Percentiles rank a stretch among this genome's conserved stretches.
These are phyloP conservation scores for Aspergillus chevalieri DNA, from an alignment of 2,329 filamentous ascomycete species.

Conservation along the genomic window DNA sequence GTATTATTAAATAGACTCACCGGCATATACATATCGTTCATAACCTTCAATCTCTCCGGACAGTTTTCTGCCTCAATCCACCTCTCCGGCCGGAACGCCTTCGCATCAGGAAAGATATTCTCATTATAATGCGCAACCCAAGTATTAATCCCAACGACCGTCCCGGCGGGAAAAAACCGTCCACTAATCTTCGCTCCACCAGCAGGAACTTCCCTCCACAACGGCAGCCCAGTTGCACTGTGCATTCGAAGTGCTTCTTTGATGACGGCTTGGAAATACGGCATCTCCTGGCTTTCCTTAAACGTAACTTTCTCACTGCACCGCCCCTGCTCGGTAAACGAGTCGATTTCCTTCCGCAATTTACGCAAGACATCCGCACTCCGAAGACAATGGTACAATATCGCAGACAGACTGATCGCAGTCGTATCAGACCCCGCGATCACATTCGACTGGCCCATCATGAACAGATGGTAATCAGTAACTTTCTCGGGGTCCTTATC, in stretches of 20 bases:
- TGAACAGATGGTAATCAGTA: slow-evolving; percentile 34
- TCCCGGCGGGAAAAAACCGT: slow-evolving; percentile 38
- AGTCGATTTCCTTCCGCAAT: slow-evolving; percentile 29
- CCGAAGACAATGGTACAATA: slow-evolving; percentile 43
- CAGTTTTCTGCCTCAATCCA: slow-evolving; percentile 36
- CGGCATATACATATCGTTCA: slow-evolving; percentile 37
- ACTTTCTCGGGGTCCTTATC: slow-evolving; percentile 39
- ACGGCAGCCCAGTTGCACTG: slow-evolving; percentile 43
- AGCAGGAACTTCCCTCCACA: slow-evolving; percentile 46
- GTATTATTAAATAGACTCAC: slow-evolving; percentile 17
- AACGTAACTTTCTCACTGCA: slow-evolving; percentile 28
- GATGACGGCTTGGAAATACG: slow-evolving; percentile 50
- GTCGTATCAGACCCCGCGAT: slow-evolving; percentile 43
- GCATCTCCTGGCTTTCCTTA: slow-evolving; percentile 38
- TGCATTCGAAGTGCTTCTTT: slow-evolving; percentile 51
- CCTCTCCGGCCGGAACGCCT: slow-evolving; percentile 42
- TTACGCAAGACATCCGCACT: slow-evolving; percentile 21
- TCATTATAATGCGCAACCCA: slow-evolving; percentile 42
- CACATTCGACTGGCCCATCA: slow-evolving; percentile 31
- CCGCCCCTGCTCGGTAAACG: slow-evolving; percentile 13
- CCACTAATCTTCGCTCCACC: slow-evolving; percentile 40
- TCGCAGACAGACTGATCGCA: slow-evolving; percentile 41
- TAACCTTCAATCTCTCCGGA: slow-evolving; percentile 23
- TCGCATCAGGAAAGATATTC: slow-evolving; percentile 40
- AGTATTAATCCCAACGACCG: slow-evolving; percentile 39